phyloP scores from a whole-genome alignment of 805 yeast species.

The Maudiozyma saulgeensis region DNA sequence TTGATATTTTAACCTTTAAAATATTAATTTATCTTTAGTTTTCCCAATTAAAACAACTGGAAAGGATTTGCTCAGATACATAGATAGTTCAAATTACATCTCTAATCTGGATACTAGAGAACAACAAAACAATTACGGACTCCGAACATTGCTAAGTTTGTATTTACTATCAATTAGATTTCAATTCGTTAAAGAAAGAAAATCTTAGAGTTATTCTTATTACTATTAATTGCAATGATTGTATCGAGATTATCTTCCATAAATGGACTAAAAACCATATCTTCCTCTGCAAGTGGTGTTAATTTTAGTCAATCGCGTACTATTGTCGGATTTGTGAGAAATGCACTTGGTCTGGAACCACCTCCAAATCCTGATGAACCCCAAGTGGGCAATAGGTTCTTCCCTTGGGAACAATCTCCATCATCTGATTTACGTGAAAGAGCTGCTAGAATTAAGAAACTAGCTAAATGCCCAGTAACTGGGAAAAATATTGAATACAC shows the following conservation, averaged over 20 bases:
- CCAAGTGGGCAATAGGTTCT: slow-evolving; percentile 62
- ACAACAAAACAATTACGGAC: too few relatives aligned
- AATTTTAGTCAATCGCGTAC: slow-evolving; percentile 1
- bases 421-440: slow-evolving; percentile 78
- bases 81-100: too few relatives aligned
- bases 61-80: too few relatives aligned
- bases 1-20: too few relatives aligned
- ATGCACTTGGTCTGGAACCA: slow-evolving; percentile 50
- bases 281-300: neutral
- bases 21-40: too few relatives aligned
- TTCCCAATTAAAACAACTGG: too few relatives aligned
- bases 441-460: slow-evolving; percentile 82
- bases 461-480: slow-evolving; percentile 88
- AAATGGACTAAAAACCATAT: neutral
- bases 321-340: slow-evolving; percentile 30
- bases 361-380: slow-evolving; percentile 60
- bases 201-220: too few relatives aligned
- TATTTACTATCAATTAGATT: too few relatives aligned
- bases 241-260: slow-evolving; percentile 1
- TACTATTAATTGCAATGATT: neutral
- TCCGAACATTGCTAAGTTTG: too few relatives aligned
- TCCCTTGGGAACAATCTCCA: slow-evolving; percentile 91
- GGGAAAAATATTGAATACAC: slow-evolving; percentile 72
- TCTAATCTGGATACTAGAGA: too few relatives aligned
- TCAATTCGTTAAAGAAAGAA: too few relatives aligned